Conservation (phyloP, 805 yeast genomes). For the Wickerhamomyces ciferrii region DNA sequence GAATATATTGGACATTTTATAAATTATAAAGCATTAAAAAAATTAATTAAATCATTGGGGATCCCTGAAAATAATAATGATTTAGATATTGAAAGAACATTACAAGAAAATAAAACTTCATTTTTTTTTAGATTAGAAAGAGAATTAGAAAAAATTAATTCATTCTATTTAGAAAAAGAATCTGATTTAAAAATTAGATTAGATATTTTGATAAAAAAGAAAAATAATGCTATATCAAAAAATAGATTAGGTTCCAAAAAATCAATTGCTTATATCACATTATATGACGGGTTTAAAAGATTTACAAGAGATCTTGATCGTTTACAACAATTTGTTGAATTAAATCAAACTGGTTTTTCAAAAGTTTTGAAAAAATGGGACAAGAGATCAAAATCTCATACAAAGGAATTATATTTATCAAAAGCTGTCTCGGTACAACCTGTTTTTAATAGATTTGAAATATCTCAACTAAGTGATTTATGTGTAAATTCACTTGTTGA, state of each 20-base stretch:
- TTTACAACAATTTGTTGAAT: conserved; percentile 88
- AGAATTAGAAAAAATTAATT: conserved; percentile 91
- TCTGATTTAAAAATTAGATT: conserved; percentile 76
- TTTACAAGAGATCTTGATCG: conserved; percentile 85
- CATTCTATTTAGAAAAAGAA: conserved; percentile 88
- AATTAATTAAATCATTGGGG: conserved; percentile 80
- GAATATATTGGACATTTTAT: conserved; percentile 93
- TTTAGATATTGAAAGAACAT: conserved; percentile 38
- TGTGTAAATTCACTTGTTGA: conserved; percentile 64
- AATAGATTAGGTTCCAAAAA: conserved; percentile 50
- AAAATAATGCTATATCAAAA: conserved; percentile 38
- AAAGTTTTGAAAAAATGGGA: conserved; percentile 98
- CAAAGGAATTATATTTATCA: conserved; percentile 84
- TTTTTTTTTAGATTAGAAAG: conserved; percentile 85
- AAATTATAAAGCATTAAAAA: conserved; percentile 90
- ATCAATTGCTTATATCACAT: conserved; percentile 73
- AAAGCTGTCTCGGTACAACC: conserved; percentile 97
- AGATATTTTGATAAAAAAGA: conserved; percentile 71
- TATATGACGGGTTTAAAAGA: conserved; percentile 85
- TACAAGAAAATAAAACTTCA: conserved; percentile 88
- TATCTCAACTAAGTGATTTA: conserved; percentile 77
- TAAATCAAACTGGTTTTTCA: conserved; percentile 93
- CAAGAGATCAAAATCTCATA: conserved; percentile 89
- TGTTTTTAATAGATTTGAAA: conserved; percentile 85
- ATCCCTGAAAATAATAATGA: conserved; percentile 26